These are phyloP conservation scores for Artomyces pyxidatus DNA, from an alignment of 768 basidiomycete species.

Conservation along the genomic window DNA sequence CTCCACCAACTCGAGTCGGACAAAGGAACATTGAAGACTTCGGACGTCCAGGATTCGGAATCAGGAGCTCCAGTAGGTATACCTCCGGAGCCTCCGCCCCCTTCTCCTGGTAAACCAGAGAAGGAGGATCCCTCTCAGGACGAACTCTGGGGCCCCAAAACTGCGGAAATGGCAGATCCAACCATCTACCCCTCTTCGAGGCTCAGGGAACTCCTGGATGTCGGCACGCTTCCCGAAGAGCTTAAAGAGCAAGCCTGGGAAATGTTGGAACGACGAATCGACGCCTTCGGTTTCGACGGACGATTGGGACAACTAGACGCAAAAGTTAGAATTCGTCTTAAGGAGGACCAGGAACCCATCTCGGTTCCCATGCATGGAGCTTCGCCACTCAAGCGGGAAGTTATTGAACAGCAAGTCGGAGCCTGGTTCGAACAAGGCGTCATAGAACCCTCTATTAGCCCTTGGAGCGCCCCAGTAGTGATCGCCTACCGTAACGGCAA, in stretches of 20 bases:
- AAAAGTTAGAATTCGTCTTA: not conserved
- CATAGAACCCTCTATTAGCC: not conserved
- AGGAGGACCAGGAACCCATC: not conserved
- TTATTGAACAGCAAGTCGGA: not conserved
- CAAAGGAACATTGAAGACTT: not conserved
- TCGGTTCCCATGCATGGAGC: not conserved
- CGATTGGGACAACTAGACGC: not conserved
- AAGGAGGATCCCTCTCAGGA: not conserved
- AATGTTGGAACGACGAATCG: not conserved
- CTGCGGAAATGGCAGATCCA: not conserved
- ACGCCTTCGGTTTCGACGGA: constrained; percentile 4
- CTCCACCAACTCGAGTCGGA: not conserved
- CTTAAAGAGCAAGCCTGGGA: constrained; percentile 1
- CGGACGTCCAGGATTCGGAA: not conserved
- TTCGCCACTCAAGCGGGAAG: not conserved
- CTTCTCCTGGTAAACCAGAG: not conserved
- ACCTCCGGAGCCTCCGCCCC: too few relatives aligned
- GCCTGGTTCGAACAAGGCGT: not conserved
- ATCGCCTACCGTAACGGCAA: constrained; percentile 17
- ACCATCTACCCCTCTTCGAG: not conserved
- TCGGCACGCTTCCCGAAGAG: constrained; percentile 1
- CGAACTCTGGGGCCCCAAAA: not conserved
- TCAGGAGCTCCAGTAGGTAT: too few relatives aligned
- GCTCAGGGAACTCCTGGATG: constrained; percentile 1
- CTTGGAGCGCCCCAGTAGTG: constrained; percentile 9